Evolutionary conservation across 2,329 filamentous ascomycete species (phyloP).

Genomic region (Dryadomyces quercus-mongolicae): DNA sequence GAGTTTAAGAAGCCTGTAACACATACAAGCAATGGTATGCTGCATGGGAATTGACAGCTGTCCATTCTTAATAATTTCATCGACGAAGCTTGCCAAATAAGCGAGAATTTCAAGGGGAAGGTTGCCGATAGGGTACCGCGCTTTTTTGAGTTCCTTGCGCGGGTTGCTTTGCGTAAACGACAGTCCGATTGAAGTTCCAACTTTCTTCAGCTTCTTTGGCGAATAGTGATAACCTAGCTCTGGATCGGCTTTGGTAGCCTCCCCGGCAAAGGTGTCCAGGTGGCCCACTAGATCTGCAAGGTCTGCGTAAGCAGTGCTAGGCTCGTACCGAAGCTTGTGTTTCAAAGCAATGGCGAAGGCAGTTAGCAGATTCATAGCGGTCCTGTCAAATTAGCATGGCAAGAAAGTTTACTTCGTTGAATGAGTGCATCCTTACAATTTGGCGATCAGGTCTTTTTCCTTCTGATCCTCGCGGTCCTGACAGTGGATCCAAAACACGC

Average conservation of each 20-base stretch:
- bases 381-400: conserved; percentile 16
- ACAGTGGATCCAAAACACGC: conserved; percentile 74
- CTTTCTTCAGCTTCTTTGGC: conserved; percentile 31
- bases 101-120: conserved; percentile 60
- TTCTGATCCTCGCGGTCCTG: conserved; percentile 41
- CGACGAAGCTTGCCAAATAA: conserved; percentile 51
- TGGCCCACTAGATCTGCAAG: conserved; percentile 47
- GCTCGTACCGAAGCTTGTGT: conserved; percentile 62
- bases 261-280: conserved; percentile 52
- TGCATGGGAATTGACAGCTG: conserved; percentile 34
- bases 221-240: neutral
- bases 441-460: conserved; percentile 55
- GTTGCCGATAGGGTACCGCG: conserved; percentile 56
- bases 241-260: conserved; percentile 24
- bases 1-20: no score
- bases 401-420: no score
- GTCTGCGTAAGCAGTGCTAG: conserved; percentile 56
- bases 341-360: conserved; percentile 60
- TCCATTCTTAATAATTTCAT: conserved; percentile 38
- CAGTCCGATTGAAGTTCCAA: conserved; percentile 53
- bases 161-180: conserved; percentile 59
- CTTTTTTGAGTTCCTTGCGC: conserved; percentile 53
- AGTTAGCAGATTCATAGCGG: conserved; percentile 56
- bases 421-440: conserved; percentile 38
- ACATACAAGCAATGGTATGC: conserved; percentile 31